A percentile compares a stretch with the other conserved stretches of the same genome.
Conservation (phyloP, 2,329 filamentous ascomycete genomes). For the Hypoxylon sp. region DNA sequence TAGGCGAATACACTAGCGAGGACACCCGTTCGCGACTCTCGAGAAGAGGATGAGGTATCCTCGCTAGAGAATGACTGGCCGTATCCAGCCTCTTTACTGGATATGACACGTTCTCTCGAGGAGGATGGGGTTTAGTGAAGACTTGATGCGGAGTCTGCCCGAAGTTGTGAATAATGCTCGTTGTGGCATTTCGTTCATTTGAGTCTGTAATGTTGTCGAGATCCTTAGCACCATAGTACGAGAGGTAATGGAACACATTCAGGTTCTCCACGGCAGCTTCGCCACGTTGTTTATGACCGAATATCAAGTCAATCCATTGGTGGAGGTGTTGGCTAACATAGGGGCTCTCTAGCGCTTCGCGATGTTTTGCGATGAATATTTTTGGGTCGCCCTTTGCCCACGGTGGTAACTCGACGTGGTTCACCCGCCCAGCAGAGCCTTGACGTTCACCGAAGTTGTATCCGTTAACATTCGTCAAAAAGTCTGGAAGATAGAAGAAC, state of each 20-base stretch:
- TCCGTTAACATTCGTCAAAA: slow-evolving; percentile 91
- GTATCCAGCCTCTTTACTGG: slow-evolving; percentile 82
- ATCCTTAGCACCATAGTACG: slow-evolving; percentile 94
- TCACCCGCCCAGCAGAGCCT: slow-evolving; percentile 82
- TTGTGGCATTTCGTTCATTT: slow-evolving; percentile 87
- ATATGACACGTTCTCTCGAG: slow-evolving; percentile 77
- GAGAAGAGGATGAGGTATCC: slow-evolving; percentile 83
- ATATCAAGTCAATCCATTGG: slow-evolving; percentile 95
- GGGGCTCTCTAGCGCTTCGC: slow-evolving; percentile 94
- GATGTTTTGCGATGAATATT: slow-evolving; percentile 94
- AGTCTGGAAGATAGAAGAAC: slow-evolving; percentile 97
- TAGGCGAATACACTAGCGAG: slow-evolving; percentile 82
- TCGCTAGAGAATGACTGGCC: slow-evolving; percentile 80
- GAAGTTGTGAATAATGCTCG: slow-evolving; percentile 98
- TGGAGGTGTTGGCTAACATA: slow-evolving; percentile 92
- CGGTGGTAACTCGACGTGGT: slow-evolving; percentile 89
- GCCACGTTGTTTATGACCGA: slow-evolving; percentile 93
- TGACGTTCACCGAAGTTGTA: slow-evolving; percentile 95
- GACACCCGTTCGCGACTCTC: slow-evolving; percentile 84
- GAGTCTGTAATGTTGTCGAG: slow-evolving; percentile 92
- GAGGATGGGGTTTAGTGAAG: slow-evolving; percentile 84
- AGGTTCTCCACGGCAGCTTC: slow-evolving; percentile 91
- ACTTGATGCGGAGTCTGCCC: slow-evolving; percentile 97
- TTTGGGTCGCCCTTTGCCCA: slow-evolving; percentile 98
- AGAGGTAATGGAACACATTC: slow-evolving; percentile 96